Base-by-base conservation (phyloP, 495 filamentous ascomycete species). In the Neohortaea acidophila region DNA sequence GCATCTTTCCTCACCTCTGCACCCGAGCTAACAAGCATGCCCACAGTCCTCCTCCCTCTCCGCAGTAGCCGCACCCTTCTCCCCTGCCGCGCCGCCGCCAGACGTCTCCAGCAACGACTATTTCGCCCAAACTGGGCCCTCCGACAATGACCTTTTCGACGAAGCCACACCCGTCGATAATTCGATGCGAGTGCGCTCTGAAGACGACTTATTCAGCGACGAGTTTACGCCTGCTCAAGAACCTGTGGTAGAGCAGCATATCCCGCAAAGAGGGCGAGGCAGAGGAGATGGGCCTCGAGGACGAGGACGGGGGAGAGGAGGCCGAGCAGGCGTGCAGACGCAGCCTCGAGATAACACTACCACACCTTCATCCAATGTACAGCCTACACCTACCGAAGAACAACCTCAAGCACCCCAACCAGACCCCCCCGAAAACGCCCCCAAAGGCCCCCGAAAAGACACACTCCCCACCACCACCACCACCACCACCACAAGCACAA, bases 171-270 rank as follows among this genome's bases (percentile, higher is more conserved):
- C 41, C 4, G 30, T 32, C 0, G 44, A 48, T 27, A 41, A 45
- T 19, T 41, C 46, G 9, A 49, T 52, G 31, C 78, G 80, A 48
- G 77, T 77, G 0, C 64, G 76, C 21, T 66, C 64, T 9, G 68
- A 66, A 12, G 77, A 83, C 45, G 75, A 81, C 53, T 57, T 81
- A 12, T 80, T 80, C 49, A 72, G 77, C 45, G 77, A 82, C 49
- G 78, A 81, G 48, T 77, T 81, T 45, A 72, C 73, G 23, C 77
- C 78, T 3, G 58, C 78, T 21, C 37, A 66, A 2, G 59, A 63
- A 35, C 53, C 62, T 11, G 48, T 54, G 10, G 38, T 51, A 12
- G 48, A 61, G 38, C 41, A 41, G 26, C 44, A 27, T 27, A 8
- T 8, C 24, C 24, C 24, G 24, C 4, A 15, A 14, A 10, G 30